Evolutionary conservation across 805 yeast species (phyloP).

Genomic region (Cyberlindnera americana): DNA sequence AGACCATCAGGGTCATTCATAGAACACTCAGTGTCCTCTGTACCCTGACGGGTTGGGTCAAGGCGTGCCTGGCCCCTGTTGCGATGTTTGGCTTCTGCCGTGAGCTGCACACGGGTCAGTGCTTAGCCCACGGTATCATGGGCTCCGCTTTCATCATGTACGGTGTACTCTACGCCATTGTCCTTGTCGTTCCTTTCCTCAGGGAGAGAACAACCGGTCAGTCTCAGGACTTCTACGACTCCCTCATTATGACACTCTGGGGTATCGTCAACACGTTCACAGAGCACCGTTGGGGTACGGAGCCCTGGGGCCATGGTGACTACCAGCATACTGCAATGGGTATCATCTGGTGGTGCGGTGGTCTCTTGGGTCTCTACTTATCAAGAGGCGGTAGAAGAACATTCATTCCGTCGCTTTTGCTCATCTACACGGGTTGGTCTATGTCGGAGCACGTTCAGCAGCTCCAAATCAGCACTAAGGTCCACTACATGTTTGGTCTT

Average conservation of each 20-base stretch:
- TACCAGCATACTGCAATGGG: slow-evolving; percentile 97
- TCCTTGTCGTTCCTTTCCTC: slow-evolving; percentile 74
- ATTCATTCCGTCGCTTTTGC: slow-evolving; percentile 75
- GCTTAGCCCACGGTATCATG: slow-evolving; percentile 97
- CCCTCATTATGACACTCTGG: slow-evolving; percentile 77
- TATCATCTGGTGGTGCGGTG: slow-evolving; percentile 94
- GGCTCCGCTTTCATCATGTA: slow-evolving; percentile 83
- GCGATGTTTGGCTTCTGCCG: slow-evolving; percentile 87
- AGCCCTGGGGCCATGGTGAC: slow-evolving; percentile 89
- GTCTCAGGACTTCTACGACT: slow-evolving; percentile 85
- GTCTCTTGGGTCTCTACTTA: slow-evolving; percentile 76
- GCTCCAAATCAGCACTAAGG: slow-evolving; percentile 73
- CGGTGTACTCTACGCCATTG: slow-evolving; percentile 65
- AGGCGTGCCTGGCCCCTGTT: slow-evolving; percentile 75
- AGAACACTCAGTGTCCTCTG: slow-evolving; percentile 44
- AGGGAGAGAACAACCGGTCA: slow-evolving; percentile 45
- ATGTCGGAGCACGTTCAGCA: slow-evolving; percentile 89
- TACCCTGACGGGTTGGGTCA: slow-evolving; percentile 69
- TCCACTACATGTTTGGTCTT: slow-evolving; percentile 83
- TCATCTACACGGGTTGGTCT: slow-evolving; percentile 89
- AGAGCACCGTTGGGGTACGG: slow-evolving; percentile 91
- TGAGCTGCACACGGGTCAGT: slow-evolving; percentile 82
- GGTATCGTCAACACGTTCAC: slow-evolving; percentile 94
- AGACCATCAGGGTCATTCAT: slow-evolving; percentile 34
- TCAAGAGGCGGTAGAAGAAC: slow-evolving; percentile 66